These are phyloP conservation scores for Terfezia boudieri DNA, from an alignment of 495 filamentous ascomycete genomes.

Conservation along the genomic window DNA sequence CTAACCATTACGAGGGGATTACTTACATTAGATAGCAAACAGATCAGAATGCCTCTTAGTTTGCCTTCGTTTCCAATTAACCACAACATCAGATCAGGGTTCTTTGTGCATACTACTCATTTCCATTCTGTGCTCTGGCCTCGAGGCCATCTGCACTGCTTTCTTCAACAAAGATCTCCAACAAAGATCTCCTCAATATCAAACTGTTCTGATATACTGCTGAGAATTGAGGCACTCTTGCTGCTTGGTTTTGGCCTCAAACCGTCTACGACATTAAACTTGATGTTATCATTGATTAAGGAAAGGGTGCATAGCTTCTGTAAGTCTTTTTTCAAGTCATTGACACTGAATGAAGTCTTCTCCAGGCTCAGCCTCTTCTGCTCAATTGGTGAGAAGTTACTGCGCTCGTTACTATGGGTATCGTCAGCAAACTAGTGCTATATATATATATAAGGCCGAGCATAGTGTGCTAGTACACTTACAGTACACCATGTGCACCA, in stretches of 20 bases:
- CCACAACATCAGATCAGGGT: neutral
- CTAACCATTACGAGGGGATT: neutral
- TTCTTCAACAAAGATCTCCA: neutral
- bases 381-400: slow-evolving; percentile 13
- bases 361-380: slow-evolving; percentile 2
- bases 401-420: slow-evolving; percentile 9
- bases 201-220: neutral
- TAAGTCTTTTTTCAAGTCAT: slow-evolving; percentile 10
- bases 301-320: slow-evolving; percentile 5
- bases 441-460: neutral
- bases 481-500: neutral
- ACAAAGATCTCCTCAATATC: neutral
- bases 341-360: slow-evolving; percentile 5
- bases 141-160: neutral
- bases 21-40: slow-evolving; percentile 11
- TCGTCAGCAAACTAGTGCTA: neutral
- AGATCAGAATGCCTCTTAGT: slow-evolving; percentile 11
- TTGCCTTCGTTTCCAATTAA: slow-evolving; percentile 11
- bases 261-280: slow-evolving; percentile 5
- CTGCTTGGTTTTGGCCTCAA: neutral
- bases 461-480: neutral
- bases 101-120: neutral
- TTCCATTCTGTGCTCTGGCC: neutral
- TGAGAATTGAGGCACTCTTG: neutral
- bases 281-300: slow-evolving; percentile 8